Conservation (phyloP, 225 moss, liverwort and hornwort species). For the Pseudisothecium myosuroides region DNA sequence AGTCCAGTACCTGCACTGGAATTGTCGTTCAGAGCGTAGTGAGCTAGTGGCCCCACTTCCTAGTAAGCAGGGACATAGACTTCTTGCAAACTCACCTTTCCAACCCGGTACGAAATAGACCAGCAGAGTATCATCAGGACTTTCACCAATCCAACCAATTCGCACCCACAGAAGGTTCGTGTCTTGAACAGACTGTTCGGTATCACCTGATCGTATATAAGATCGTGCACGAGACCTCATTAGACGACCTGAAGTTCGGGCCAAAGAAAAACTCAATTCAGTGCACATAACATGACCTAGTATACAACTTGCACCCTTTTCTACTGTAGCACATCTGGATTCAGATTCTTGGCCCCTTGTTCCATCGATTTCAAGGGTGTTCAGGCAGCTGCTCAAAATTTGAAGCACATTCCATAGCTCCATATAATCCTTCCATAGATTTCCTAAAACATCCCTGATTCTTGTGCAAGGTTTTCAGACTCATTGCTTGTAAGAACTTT, state of each 20-base stretch:
- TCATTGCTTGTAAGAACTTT: too few relatives aligned
- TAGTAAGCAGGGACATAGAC: not conserved
- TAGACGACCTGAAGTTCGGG: not conserved
- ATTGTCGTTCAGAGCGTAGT: not conserved
- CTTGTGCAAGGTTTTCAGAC: too few relatives aligned
- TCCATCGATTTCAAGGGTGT: not conserved
- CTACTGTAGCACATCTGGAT: not conserved
- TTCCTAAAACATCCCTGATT: not conserved
- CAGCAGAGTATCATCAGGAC: slow-evolving; percentile 49
- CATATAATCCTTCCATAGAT: not conserved
- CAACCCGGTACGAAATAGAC: slow-evolving; percentile 74
- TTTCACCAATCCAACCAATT: slow-evolving; percentile 48
- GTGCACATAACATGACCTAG: not conserved
- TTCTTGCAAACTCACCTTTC: slow-evolving; percentile 41
- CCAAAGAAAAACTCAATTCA: not conserved
- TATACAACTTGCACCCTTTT: not conserved
- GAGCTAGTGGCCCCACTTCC: not conserved
- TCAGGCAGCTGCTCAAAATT: not conserved
- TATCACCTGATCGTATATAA: slow-evolving; percentile 38
- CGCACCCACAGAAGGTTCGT: slow-evolving; percentile 68
- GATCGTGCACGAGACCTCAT: not conserved
- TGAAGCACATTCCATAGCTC: not conserved
- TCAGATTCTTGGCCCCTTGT: not conserved
- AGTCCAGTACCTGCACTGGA: slow-evolving; percentile 51
- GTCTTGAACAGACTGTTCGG: slow-evolving; percentile 87